Percentiles rank a stretch among this genome's conserved stretches.
These are phyloP conservation scores for Poa pratensis DNA, from an alignment of 176 grass and related monocot genomes.

Conservation along the genomic window DNA sequence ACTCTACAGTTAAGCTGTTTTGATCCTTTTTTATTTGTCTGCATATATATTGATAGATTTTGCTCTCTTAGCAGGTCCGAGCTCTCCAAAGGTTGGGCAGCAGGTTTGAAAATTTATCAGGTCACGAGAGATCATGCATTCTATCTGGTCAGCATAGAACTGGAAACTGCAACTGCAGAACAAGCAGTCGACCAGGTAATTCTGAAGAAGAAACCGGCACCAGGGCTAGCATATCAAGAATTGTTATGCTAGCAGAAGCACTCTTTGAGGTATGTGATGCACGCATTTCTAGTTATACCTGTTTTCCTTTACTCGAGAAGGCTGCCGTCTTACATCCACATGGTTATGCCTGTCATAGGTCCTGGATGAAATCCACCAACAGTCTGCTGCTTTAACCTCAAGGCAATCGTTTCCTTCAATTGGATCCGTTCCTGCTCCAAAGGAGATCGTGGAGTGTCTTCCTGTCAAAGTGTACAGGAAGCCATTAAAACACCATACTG, in stretches of 20 bases:
- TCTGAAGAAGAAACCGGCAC: conserved; percentile 80
- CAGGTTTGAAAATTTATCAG: conserved; percentile 89
- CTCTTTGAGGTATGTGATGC: conserved; percentile 81
- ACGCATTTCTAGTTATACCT: conserved; percentile 25
- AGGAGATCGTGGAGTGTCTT: conserved; percentile 81
- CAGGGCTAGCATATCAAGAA: conserved; percentile 92
- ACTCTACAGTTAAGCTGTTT: conserved; percentile 45
- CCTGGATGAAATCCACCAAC: conserved; percentile 99
- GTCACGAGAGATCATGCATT: conserved; percentile 92
- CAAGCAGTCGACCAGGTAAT: conserved; percentile 61
- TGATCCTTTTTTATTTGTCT: not conserved
- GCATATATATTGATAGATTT: conserved; percentile 19
- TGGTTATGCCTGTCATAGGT: conserved; percentile 59
- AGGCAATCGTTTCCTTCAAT: conserved; percentile 88
- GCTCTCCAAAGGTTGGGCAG: conserved; percentile 97
- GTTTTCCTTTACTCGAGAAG: conserved; percentile 39
- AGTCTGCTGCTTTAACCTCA: conserved; percentile 83
- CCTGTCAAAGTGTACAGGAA: conserved; percentile 84
- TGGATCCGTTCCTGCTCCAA: conserved; percentile 92
- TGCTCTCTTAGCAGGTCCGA: conserved; percentile 69
- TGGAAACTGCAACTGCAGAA: conserved; percentile 79
- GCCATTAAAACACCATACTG: conserved; percentile 59
- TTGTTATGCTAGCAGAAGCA: conserved; percentile 96
- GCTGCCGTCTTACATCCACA: conserved; percentile 25
- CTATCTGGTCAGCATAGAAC: conserved; percentile 87